These are phyloP conservation scores for Cercospora zeina DNA, from an alignment of 2,329 filamentous ascomycete species.

Conservation along the genomic window DNA sequence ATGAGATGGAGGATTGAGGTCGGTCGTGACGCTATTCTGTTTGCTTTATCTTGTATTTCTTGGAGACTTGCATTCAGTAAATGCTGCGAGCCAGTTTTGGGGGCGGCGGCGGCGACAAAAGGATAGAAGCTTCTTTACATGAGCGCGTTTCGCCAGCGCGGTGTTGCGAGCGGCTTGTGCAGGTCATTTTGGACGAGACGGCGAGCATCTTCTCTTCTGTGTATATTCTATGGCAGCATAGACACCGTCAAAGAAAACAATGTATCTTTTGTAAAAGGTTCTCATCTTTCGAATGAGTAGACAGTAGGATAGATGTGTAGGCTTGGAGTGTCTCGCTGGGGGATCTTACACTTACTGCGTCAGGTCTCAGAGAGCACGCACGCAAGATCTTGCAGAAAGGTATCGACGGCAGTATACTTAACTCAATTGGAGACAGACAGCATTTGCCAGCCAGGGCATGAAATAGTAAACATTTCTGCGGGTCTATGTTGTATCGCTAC, in stretches of 20 bases:
- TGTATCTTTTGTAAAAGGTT: background rate
- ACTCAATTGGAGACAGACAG: background rate
- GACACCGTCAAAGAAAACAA: background rate
- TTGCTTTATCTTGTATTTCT: background rate
- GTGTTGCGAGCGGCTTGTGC: background rate
- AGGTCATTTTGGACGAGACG: background rate
- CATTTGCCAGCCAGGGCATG: background rate
- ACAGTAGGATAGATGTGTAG: too few species aligned
- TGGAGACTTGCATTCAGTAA: background rate
- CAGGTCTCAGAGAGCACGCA: too few species aligned
- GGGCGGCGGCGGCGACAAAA: background rate
- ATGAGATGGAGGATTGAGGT: slow-evolving; percentile 32
- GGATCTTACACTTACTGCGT: too few species aligned
- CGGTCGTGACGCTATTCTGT: background rate
- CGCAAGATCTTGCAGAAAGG: background rate
- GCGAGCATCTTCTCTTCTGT: background rate
- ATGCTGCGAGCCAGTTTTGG: background rate
- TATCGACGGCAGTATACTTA: background rate
- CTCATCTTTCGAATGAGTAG: background rate
- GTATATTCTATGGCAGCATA: background rate
- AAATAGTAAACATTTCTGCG: slow-evolving; percentile 1
- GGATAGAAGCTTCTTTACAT: background rate
- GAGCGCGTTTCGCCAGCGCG: background rate
- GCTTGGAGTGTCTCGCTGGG: too few species aligned
- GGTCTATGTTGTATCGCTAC: slow-evolving; percentile 1